Evolutionary conservation across 2,329 filamentous ascomycete species (phyloP).

Genomic region (Cladophialophora bantiana): DNA sequence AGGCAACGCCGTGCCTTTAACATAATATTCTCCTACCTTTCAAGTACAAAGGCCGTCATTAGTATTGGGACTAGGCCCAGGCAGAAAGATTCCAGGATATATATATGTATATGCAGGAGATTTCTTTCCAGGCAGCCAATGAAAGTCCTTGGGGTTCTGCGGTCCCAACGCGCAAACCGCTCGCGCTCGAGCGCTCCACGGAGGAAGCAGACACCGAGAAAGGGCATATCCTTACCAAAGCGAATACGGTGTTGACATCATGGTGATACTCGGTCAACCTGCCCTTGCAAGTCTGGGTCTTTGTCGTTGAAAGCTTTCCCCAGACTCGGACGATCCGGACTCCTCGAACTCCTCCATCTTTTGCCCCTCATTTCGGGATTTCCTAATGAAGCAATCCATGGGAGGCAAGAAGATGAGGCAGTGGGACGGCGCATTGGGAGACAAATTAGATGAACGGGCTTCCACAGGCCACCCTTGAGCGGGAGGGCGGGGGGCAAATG

Average conservation of each 20-base stretch:
- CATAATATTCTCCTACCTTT: background rate
- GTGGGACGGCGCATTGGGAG: background rate
- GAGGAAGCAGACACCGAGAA: background rate
- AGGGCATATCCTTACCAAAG: background rate
- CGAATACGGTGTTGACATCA: conserved; percentile 1
- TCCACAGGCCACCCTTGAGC: background rate
- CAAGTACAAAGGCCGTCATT: background rate
- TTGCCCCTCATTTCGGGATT: conserved; percentile 28
- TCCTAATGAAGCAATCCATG: conserved; percentile 20
- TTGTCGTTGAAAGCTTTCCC: conserved; percentile 4
- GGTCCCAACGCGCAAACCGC: background rate
- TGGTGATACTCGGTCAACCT: conserved; percentile 2
- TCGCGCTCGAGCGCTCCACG: background rate
- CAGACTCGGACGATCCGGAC: conserved; percentile 18
- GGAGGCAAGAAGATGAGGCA: background rate
- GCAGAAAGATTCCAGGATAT: background rate
- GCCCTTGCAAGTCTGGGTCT: background rate
- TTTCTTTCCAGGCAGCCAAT: background rate
- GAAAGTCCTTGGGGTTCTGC: background rate
- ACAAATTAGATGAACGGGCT: background rate
- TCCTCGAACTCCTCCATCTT: conserved; percentile 3
- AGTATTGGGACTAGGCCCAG: background rate
- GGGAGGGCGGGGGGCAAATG: background rate
- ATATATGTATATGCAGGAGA: background rate
- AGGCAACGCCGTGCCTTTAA: background rate